Evolutionary conservation across 257 asterid species (phyloP), one percentile per base, ranked within the genome.

Genomic region (Scutellaria galericulata): DNA sequence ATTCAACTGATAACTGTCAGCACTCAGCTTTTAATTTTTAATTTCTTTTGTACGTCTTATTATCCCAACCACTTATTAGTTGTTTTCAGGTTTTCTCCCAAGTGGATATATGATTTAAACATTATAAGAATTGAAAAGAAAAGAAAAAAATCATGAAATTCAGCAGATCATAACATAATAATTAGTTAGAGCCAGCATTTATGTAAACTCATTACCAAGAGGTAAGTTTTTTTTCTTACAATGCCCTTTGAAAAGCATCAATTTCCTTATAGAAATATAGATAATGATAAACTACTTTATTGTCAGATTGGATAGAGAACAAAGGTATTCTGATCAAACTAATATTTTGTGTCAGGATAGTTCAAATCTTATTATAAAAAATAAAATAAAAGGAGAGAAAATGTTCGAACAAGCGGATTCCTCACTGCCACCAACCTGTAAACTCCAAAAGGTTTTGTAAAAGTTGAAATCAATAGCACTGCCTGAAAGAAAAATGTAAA

Each of bases 371-470:
- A 31, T 31, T 31, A 0, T 2, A 31, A 4, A 31, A 31, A 31
- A 31, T 1, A 31, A 59, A 55, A 52, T 11, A 68, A 39, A 40
- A 48, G 9, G 14, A 67, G 59, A 14, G n/a, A 31, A 70, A 55
- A 7, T 66, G 61, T 68, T 5, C 12, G 45, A 48, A 47, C 59
- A 54, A 70, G 56, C 18, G 69, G 20, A 47, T 10, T 39, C 51
- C 15, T 57, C 39, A 62, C 71, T 58, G 61, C 46, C 14, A 86
- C 96, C 75, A 56, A 89, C 99, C 99, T 94, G 99, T 78, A 94
- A 86, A 83, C 96, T 87, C 99, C 99, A 94, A 79, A 94, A 89
- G 84, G 98, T 94, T 80, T 87, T 94, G 84, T 94, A 94, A 73
- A 94, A 94, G 88, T 86, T 88, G 95, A 91, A 87, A 86, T 94